Conservation (phyloP, 2,329 filamentous ascomycete genomes). For the Fusarium sp. region DNA sequence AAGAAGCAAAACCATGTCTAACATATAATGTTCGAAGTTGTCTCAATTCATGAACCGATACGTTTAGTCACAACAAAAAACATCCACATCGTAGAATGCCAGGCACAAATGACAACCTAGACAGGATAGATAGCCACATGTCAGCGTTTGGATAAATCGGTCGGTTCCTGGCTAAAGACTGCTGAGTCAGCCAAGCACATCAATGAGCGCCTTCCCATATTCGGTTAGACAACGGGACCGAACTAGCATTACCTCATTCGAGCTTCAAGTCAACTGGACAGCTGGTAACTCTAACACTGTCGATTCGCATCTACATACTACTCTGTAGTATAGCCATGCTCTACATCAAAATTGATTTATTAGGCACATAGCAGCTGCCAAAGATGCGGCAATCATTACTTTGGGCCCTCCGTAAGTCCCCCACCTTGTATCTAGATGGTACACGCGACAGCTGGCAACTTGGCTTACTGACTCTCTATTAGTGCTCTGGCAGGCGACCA, state of each 20-base stretch:
- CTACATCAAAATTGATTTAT: slow-evolving; percentile 34
- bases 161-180: slow-evolving; percentile 12
- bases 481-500: slow-evolving; percentile 63
- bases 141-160: not conserved
- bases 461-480: slow-evolving; percentile 43
- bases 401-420: slow-evolving; percentile 57
- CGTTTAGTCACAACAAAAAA: too few relatives aligned
- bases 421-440: slow-evolving; percentile 2
- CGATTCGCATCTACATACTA: slow-evolving; percentile 25
- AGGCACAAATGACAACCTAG: not conserved
- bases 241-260: slow-evolving; percentile 47
- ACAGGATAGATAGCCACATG: not conserved
- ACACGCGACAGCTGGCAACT: slow-evolving; percentile 42
- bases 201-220: slow-evolving; percentile 19
- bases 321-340: slow-evolving; percentile 49
- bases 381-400: slow-evolving; percentile 57
- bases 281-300: slow-evolving; percentile 47
- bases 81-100: too few relatives aligned
- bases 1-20: too few relatives aligned
- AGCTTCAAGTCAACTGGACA: slow-evolving; percentile 48
- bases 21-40: too few relatives aligned
- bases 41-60: too few relatives aligned
- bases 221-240: not conserved
- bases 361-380: slow-evolving; percentile 53
- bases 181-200: slow-evolving; percentile 5